These are phyloP conservation scores for Erigeron canadensis DNA, from an alignment of 129 eudicot species.

Conservation along the genomic window DNA sequence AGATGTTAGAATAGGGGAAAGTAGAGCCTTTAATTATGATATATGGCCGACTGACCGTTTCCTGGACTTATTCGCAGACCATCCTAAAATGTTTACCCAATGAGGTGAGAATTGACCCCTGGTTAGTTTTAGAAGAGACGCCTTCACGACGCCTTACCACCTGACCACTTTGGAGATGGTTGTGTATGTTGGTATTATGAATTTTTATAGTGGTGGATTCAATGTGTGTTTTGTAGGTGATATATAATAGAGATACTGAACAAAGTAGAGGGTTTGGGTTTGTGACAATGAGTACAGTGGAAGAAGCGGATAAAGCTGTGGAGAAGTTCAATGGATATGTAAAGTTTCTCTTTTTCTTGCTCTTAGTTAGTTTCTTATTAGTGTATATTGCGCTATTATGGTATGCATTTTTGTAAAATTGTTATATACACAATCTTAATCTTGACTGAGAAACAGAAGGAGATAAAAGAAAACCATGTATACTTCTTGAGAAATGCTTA, in stretches of 20 bases:
- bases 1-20: too few species aligned
- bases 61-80: too few species aligned
- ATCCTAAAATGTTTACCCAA: too few species aligned
- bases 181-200: not conserved
- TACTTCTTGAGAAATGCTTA: too few species aligned
- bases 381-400: not conserved
- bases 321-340: constrained; percentile 46
- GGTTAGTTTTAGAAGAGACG: too few species aligned
- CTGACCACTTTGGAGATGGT: too few species aligned
- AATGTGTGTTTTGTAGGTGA: constrained; percentile 37
- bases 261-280: constrained; percentile 61
- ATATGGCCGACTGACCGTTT: too few species aligned
- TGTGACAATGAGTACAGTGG: constrained; percentile 61
- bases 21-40: too few species aligned
- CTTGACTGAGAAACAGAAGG: not conserved
- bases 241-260: constrained; percentile 53
- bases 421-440: not conserved
- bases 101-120: too few species aligned
- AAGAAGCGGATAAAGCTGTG: constrained; percentile 63
- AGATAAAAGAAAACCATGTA: too few species aligned
- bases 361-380: constrained; percentile 2
- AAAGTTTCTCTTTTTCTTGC: constrained; percentile 21
- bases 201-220: constrained; percentile 11
- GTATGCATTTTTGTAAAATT: not conserved
- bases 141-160: too few species aligned